These are phyloP conservation scores for Ambrosia hybrid DNA, from an alignment of 140 eudicot species.

Conservation along the genomic window DNA sequence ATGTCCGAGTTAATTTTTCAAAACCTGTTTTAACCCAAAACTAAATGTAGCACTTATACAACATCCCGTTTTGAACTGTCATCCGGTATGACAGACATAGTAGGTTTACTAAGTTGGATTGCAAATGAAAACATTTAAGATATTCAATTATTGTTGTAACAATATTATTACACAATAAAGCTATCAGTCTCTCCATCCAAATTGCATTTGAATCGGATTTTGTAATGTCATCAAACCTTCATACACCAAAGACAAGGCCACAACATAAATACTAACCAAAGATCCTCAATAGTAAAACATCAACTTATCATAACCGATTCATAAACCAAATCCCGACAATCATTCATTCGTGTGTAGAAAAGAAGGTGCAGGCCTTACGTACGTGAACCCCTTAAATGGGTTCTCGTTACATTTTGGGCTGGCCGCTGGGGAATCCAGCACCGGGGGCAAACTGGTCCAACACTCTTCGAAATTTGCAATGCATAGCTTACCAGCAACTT, in stretches of 20 bases:
- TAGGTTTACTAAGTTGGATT: too few species aligned
- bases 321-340: neutral
- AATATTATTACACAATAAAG: too few species aligned
- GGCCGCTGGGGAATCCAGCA: conserved; percentile 66
- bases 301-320: too few species aligned
- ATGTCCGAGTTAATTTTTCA: too few species aligned
- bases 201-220: neutral
- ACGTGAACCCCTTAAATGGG: conserved; percentile 56
- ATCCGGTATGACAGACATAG: too few species aligned
- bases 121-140: too few species aligned
- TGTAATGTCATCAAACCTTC: neutral
- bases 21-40: too few species aligned
- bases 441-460: conserved; percentile 67
- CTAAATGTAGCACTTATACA: too few species aligned
- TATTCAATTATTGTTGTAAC: neutral
- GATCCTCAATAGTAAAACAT: too few species aligned
- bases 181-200: neutral
- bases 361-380: conserved; percentile 49
- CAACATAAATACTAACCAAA: too few species aligned
- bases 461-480: conserved; percentile 66
- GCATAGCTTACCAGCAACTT: conserved; percentile 67
- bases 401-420: conserved; percentile 59
- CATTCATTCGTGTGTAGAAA: conserved; percentile 32
- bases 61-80: too few species aligned
- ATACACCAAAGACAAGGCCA: neutral